Evolutionary conservation across 1,284 basidiomycete genomes (phyloP), one percentile per base, ranked within the genome.

Genomic region (Hortiboletus rubellus): DNA sequence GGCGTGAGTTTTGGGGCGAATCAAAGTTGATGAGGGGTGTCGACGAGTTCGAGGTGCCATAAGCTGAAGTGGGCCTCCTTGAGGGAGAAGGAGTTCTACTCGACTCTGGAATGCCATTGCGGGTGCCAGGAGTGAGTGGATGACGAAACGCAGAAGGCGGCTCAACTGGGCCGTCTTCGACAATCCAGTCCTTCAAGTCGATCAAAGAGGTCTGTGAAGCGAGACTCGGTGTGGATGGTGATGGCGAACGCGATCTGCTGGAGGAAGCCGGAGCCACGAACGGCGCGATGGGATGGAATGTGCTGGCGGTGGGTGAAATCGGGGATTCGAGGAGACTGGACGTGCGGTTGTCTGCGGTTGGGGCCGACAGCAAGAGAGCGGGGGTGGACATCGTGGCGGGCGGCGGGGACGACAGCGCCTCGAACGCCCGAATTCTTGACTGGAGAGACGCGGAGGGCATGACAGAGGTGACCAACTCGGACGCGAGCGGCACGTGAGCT

Each of bases 171-270:
- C 82, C 83, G 62, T 87, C 86, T 50, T 87, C 87, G 54, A 89
- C 75, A 54, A 88, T 80, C 87, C 88, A 90, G 67, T 90, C 87
- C 60, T 82, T 82, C 57, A 91, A 77, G 73, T 91, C 88, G 61
- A 89, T 81, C 54, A 88, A 74, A 37, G 89, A 89, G 1, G 83
- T 76, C 64, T 81, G 85, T 44, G 80, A 74, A 41, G 79, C 79
- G 15, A 86, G 72, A 59, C 76, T 79, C 22, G 79, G 79, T 1
- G 83, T 80, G 3, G 82, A 81, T 0, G 82, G 80, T 0, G 86
- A 85, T 0, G 78, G 76, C 12, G 86, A 85, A 1, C 77, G 76
- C 24, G 80, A 78, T 36, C 67, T 63, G 52, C 60, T 70, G 33
- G 70, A 58, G n/a, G 70, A 57, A 52, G 58, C 58, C 54, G 58